Evolutionary conservation across 495 filamentous ascomycete species (phyloP), one percentile per base, ranked within the genome.

Genomic region (Annulohypoxylon maeteangense): DNA sequence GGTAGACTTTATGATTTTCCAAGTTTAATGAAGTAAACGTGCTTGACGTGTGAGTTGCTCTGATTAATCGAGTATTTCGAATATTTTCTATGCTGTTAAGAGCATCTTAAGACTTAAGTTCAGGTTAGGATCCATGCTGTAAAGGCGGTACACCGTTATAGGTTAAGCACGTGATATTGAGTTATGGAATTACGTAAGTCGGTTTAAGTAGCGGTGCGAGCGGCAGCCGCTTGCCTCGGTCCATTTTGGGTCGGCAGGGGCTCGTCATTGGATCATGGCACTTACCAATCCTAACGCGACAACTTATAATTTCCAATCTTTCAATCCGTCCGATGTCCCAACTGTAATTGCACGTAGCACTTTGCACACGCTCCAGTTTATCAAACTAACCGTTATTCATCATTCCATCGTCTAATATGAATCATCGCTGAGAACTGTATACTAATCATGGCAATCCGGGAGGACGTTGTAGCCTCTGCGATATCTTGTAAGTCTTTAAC

Each of bases 401-500:
- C 63, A 62, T 62, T 31, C 44, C 66, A 57, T n/a, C n/a, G 44
- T 29, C 53, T 69, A 62, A 51, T 48, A 75, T 75, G 65, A 68
- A 40, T 51, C 38, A 56, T 38, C 62, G 40, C 29, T 57, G 61
- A 70, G 20, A 14, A n/a, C 27, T 22, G 51, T 56, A 65, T 55
- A 68, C 64, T 77, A 70, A 87, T 61, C 64, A 94, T 94, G 91
- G 83, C 90, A 75, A 89, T 90, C 76, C 91, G 93, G 67, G 93
- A 96, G 88, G 92, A 96, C 77, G 81, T 96, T 66, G 90, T 97
- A 76, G 82, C 88, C 72, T 94, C 92, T 74, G 93, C 93, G 76
- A 90, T 93, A 85, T 81, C 88, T 86, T 82, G 79, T 78, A 76
- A 87, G 91, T 86, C 81, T 76, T 76, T 68, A 85, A 80, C 60